Percentiles rank a stretch among this genome's conserved stretches.
These are phyloP conservation scores for Parathielavia hyrcaniae DNA, from an alignment of 495 filamentous ascomycete genomes.

Conservation along the genomic window DNA sequence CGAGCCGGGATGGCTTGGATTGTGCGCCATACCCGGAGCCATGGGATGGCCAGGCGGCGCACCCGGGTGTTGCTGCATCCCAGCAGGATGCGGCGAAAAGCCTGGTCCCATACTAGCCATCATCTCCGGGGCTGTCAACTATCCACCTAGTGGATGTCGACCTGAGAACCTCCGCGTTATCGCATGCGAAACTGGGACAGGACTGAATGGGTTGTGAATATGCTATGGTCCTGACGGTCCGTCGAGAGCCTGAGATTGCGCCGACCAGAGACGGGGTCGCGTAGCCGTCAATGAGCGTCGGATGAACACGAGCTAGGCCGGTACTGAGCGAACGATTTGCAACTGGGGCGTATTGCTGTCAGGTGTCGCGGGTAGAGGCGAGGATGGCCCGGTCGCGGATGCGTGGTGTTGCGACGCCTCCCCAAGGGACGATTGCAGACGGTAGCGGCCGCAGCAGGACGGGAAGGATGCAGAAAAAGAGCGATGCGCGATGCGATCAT, in stretches of 20 bases:
- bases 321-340: constrained; percentile 13
- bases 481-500: constrained; percentile 4
- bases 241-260: constrained; percentile 6
- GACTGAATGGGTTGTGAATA: constrained; percentile 7
- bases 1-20: constrained; percentile 63
- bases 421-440: neutral
- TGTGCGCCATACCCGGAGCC: constrained; percentile 48
- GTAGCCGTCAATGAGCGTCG: constrained; percentile 9
- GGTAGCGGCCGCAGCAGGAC: neutral
- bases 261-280: constrained; percentile 15
- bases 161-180: constrained; percentile 32
- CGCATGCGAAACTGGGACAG: constrained; percentile 37
- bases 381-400: neutral
- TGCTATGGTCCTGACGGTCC: neutral
- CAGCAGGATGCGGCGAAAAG: constrained; percentile 62
- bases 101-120: constrained; percentile 62
- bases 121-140: constrained; percentile 45
- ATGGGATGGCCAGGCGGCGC: constrained; percentile 68
- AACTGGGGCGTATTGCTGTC: constrained; percentile 13
- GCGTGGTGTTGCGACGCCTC: constrained; percentile 11
- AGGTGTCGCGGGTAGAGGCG: constrained; percentile 5
- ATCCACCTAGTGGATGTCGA: constrained; percentile 50
- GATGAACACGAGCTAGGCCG: too few relatives aligned
- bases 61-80: constrained; percentile 66
- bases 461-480: neutral